phyloP scores from a whole-genome alignment of 768 basidiomycete species.

The Termitomyces sp. region DNA sequence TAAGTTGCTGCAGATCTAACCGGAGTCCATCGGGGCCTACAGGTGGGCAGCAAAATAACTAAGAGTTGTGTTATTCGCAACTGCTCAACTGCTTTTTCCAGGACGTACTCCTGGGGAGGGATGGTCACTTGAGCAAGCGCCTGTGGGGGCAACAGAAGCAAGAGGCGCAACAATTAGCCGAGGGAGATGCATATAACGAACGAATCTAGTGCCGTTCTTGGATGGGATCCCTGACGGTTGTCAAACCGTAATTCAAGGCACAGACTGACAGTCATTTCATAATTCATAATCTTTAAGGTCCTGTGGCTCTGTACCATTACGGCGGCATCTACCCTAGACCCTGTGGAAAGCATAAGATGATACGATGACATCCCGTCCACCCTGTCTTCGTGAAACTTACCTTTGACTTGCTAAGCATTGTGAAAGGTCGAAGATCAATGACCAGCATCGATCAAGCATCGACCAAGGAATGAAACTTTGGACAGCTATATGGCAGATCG shows the following conservation, averaged over 20 bases:
- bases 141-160: background rate
- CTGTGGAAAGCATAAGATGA: too few species aligned
- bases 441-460: too few species aligned
- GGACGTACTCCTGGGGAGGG: background rate
- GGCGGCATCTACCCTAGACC: too few species aligned
- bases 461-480: too few species aligned
- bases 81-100: background rate
- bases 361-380: too few species aligned
- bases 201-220: too few species aligned
- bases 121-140: background rate
- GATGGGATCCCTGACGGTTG: background rate
- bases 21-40: background rate
- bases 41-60: background rate
- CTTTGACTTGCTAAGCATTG: too few species aligned
- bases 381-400: too few species aligned
- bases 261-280: background rate
- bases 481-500: too few species aligned
- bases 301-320: background rate
- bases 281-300: background rate
- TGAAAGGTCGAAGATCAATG: too few species aligned
- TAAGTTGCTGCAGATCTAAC: background rate
- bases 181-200: background rate
- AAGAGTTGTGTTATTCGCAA: background rate
- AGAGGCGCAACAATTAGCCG: background rate
- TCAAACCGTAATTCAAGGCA: background rate